phyloP scores from a whole-genome alignment of 768 basidiomycete genomes.

The Coprinopsis cinerea region DNA sequence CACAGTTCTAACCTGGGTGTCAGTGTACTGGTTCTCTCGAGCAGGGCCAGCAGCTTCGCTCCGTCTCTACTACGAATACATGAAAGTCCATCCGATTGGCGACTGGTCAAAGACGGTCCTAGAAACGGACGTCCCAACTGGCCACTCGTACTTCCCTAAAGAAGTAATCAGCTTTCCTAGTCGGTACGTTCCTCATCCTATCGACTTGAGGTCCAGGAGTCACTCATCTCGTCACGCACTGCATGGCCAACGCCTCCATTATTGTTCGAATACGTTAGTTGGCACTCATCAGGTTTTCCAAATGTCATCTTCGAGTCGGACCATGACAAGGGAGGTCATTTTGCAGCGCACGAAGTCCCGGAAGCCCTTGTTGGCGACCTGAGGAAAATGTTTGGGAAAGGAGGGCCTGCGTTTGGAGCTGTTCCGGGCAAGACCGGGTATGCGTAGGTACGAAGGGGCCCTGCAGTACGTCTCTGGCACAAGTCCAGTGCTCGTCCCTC shows the following conservation, averaged over 20 bases:
- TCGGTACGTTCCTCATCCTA: constrained; percentile 23
- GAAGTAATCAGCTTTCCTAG: constrained; percentile 32
- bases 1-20: constrained; percentile 50
- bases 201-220: background rate
- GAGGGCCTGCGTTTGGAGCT: constrained; percentile 20
- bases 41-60: constrained; percentile 52
- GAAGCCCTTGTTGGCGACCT: constrained; percentile 32
- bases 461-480: too few relatives aligned
- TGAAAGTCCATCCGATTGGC: constrained; percentile 15
- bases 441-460: too few relatives aligned
- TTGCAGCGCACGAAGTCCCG: constrained; percentile 31
- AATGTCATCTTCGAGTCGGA: constrained; percentile 31
- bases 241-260: background rate
- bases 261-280: too few relatives aligned
- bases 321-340: constrained; percentile 41
- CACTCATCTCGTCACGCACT: background rate
- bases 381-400: constrained; percentile 38
- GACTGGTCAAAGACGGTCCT: constrained; percentile 3
- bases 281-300: constrained; percentile 24
- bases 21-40: constrained; percentile 53
- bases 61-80: constrained; percentile 53
- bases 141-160: constrained; percentile 47
- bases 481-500: too few relatives aligned
- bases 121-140: constrained; percentile 32
- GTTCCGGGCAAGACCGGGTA: constrained; percentile 12